Conservation (phyloP, 768 basidiomycete genomes). For the Termitomyces sp. region DNA sequence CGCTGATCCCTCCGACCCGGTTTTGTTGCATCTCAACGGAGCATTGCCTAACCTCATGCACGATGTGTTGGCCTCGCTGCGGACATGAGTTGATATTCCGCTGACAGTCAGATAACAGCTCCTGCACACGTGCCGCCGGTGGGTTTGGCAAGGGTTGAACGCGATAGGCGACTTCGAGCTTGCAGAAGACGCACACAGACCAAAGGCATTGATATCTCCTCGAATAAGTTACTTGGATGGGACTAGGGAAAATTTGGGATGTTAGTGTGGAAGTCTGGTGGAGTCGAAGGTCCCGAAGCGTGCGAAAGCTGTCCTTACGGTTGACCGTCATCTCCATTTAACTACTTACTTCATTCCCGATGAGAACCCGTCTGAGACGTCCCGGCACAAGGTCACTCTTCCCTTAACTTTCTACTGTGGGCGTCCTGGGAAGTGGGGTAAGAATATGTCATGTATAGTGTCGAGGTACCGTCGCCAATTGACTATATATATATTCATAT, state of each 20-base stretch:
- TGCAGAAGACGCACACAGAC: not conserved
- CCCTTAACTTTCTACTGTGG: not conserved
- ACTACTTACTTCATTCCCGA: not conserved
- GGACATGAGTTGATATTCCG: conserved; percentile 17
- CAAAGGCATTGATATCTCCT: not conserved
- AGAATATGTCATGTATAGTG: not conserved
- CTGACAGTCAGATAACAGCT: not conserved
- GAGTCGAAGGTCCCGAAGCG: not conserved
- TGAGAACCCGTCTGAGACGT: not conserved
- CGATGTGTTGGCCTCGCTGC: conserved; percentile 20
- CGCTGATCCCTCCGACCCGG: not conserved
- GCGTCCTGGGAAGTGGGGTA: not conserved
- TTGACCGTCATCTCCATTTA: not conserved
- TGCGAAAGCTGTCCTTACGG: not conserved
- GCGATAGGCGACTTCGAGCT: not conserved
- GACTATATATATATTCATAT: not conserved
- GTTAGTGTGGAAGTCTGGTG: too few species aligned
- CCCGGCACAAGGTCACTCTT: not conserved
- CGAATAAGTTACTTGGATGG: not conserved
- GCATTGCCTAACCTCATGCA: conserved; percentile 13
- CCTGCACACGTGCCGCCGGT: conserved; percentile 4
- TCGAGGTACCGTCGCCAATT: not conserved
- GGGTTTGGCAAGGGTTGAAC: too few species aligned
- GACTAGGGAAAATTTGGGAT: not conserved
- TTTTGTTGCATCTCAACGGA: not conserved